phyloP scores from a whole-genome alignment of 176 grass and related monocot species.

The barley (Hordeum vulgare) region DNA sequence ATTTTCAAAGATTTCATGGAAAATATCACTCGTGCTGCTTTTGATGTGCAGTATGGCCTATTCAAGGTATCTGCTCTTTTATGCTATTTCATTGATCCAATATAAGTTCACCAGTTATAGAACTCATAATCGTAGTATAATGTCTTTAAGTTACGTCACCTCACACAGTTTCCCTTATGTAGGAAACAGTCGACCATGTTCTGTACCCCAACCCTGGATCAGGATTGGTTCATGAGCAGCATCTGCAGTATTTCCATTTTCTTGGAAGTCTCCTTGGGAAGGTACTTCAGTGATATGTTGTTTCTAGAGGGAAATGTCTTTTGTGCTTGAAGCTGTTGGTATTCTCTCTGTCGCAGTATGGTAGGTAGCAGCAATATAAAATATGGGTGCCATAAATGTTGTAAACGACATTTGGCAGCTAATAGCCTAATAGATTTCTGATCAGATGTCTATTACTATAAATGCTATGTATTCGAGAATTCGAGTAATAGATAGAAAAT shows the following conservation, averaged over 20 bases:
- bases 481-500: background rate
- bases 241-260: conserved; percentile 91
- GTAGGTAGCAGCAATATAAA: conserved; percentile 17
- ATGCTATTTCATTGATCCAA: background rate
- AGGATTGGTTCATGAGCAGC: conserved; percentile 85
- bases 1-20: conserved; percentile 99
- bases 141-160: background rate
- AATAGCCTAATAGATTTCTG: background rate
- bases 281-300: conserved; percentile 34
- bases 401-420: conserved; percentile 7
- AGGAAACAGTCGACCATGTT: conserved; percentile 94
- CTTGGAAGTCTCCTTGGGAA: conserved; percentile 95
- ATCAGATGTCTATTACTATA: background rate
- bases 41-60: conserved; percentile 90
- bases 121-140: conserved; percentile 7
- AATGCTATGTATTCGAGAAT: background rate
- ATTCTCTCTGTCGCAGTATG: background rate
- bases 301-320: background rate
- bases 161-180: conserved; percentile 10
- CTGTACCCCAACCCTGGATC: conserved; percentile 97
- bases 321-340: conserved; percentile 13
- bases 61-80: conserved; percentile 68
- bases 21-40: conserved; percentile 93
- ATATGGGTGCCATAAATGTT: background rate
- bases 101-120: background rate